Evolutionary conservation across 2,329 filamentous ascomycete species (phyloP), one percentile per base, ranked within the genome.

Genomic region (Chrysoporthe puriensis): DNA sequence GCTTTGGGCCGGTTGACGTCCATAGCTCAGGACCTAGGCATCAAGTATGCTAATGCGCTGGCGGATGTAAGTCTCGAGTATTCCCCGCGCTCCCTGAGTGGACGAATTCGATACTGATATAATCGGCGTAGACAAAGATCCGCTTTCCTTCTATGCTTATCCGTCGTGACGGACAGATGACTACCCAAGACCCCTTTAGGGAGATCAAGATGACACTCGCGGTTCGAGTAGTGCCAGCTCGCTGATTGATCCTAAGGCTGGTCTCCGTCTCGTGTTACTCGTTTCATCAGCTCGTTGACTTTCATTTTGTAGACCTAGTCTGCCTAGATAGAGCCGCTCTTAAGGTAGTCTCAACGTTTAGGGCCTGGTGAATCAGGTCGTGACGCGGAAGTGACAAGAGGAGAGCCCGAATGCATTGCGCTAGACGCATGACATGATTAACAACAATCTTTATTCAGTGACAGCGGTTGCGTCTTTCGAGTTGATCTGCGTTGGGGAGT

Each of bases 141-240:
- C 85, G 87, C 26, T 80, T 88, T 21, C 87, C 87, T 1, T 88
- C 86, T 0, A 89, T 89, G 86, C 80, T 88, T 69, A 88, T 90
- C 74, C 82, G 80, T 26, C 78, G 83, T 44, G 85, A 88, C 71
- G 80, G 80, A 4, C 74, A 86, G 11, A 79, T 85, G 77, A 79
- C 81, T 2, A 43, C 66, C 16, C 67, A 63, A 21, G 66, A 70
- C 46, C 68, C 68, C 50, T 54, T 70, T 14, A 21, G 40, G 56
- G 66, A 66, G 3, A 60, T 69, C 21, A 64, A 57, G 34, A 48
- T 21, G 52, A 69, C 68, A 16, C 42, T 69, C 26, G 43, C 59
- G 2, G 43, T 61, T 9, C 59, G 59, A 32, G 43, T 43, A 13
- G 21, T 61, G 13, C 42, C 21, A 9, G 43, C 43, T 61, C 2